These are phyloP conservation scores for Circinella umbellata DNA, from an alignment of 371 early-diverging fungal species.

Conservation along the genomic window DNA sequence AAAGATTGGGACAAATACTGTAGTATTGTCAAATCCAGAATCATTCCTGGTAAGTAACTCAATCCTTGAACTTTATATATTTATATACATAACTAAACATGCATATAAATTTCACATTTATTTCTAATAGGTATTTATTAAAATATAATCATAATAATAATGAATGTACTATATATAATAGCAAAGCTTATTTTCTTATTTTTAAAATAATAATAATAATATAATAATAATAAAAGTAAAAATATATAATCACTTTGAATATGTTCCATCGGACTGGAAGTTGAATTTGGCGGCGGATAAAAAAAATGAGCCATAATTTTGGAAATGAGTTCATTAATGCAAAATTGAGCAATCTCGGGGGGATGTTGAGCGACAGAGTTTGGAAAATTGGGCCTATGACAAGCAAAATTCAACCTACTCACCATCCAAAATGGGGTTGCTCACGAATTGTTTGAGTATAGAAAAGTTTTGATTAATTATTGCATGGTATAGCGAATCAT, in stretches of 20 bases:
- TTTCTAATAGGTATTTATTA: constrained; percentile 13
- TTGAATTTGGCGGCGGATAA: too few relatives aligned
- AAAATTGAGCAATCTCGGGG: too few relatives aligned
- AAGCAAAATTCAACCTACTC: too few relatives aligned
- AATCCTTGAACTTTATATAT: not conserved
- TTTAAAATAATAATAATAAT: not conserved
- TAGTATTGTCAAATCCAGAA: constrained; percentile 79
- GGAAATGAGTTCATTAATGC: too few relatives aligned
- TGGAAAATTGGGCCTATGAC: too few relatives aligned
- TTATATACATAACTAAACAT: not conserved
- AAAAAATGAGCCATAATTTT: too few relatives aligned
- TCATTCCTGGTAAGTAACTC: constrained; percentile 70
- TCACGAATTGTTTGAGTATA: too few relatives aligned
- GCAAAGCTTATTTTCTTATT: not conserved
- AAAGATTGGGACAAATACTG: constrained; percentile 93
- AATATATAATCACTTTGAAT: not conserved
- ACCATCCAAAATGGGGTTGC: too few relatives aligned
- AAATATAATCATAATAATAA: not conserved
- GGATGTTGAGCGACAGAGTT: too few relatives aligned
- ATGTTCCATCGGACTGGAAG: not conserved
- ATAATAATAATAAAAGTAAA: not conserved
- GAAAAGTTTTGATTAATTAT: too few relatives aligned
- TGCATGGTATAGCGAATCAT: too few relatives aligned
- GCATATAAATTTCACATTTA: not conserved
- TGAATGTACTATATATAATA: too few relatives aligned